Percentiles rank a stretch among this genome's conserved stretches.
phyloP scores from a whole-genome alignment of 495 filamentous ascomycete species.

The Glutinoglossum americanum region DNA sequence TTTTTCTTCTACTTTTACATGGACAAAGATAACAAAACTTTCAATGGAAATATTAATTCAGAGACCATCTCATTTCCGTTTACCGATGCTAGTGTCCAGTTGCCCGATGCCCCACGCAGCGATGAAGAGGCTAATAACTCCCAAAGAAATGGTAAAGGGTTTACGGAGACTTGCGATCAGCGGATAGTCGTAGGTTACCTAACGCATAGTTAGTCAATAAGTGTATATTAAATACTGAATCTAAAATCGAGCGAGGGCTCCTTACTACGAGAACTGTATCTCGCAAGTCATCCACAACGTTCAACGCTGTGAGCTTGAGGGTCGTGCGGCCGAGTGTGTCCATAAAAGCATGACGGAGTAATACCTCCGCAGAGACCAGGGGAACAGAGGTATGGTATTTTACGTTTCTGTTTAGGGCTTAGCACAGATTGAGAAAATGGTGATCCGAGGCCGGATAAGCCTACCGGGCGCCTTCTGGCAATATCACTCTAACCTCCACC shows the following conservation, averaged over 20 bases:
- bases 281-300: conserved; percentile 71
- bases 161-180: conserved; percentile 58
- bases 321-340: conserved; percentile 79
- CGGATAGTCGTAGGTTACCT: conserved; percentile 71
- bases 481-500: conserved; percentile 55
- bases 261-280: conserved; percentile 54
- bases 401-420: conserved; percentile 32
- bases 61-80: conserved; percentile 2
- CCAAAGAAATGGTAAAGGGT: conserved; percentile 62
- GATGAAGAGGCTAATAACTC: conserved; percentile 50
- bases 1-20: neutral
- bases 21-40: neutral
- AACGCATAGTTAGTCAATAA: neutral
- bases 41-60: neutral
- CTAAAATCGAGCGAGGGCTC: too few relatives aligned
- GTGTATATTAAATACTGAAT: too few relatives aligned
- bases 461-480: conserved; percentile 83
- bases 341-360: conserved; percentile 65
- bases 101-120: conserved; percentile 54
- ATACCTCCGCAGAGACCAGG: conserved; percentile 28
- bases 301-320: conserved; percentile 58
- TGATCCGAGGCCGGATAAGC: conserved; percentile 16
- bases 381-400: conserved; percentile 42
- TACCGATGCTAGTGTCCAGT: conserved; percentile 48
- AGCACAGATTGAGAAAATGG: conserved; percentile 4